A percentile compares a stretch with the other conserved stretches of the same genome.
These are phyloP conservation scores for maize (Zea mays) DNA, from an alignment of 176 grass and related monocot genomes.

Conservation along the genomic window DNA sequence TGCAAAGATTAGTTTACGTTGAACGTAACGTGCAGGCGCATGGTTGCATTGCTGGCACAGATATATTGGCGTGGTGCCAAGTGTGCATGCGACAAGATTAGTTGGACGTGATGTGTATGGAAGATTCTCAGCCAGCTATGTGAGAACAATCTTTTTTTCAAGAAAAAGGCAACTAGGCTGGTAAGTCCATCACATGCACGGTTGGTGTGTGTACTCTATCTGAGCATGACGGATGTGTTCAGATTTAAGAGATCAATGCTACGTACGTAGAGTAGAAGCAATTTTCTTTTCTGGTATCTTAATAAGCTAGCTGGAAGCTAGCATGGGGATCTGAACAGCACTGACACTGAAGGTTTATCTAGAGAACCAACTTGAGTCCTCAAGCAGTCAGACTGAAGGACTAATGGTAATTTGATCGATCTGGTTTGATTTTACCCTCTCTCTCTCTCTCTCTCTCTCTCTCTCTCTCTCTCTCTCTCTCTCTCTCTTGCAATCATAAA, in stretches of 20 bases:
- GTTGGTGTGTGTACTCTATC: slow-evolving; percentile 23
- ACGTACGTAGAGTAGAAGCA: neutral
- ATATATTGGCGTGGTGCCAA: slow-evolving; percentile 23
- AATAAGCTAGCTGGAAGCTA: neutral
- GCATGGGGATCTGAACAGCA: slow-evolving; percentile 31
- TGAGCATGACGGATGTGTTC: slow-evolving; percentile 27
- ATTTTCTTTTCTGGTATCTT: neutral
- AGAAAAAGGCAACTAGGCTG: neutral
- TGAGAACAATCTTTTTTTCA: neutral
- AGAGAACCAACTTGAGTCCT: slow-evolving; percentile 28
- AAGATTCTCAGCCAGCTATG: slow-evolving; percentile 46
- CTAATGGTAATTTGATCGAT: neutral
- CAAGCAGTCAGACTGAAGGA: neutral
- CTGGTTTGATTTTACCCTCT: neutral
- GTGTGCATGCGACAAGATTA: slow-evolving; percentile 28
- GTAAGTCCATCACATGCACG: slow-evolving; percentile 32
- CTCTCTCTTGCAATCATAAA: neutral
- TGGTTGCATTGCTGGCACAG: neutral
- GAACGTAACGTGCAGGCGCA: slow-evolving; percentile 24
- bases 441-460: too few species aligned
- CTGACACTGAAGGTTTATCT: slow-evolving; percentile 44
- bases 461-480: too few species aligned
- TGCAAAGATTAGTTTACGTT: slow-evolving; percentile 26
- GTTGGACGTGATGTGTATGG: slow-evolving; percentile 39
- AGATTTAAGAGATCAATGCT: neutral